Conservation (phyloP, 352 stramenopile genomes). For the Saprolegnia parasitica region DNA sequence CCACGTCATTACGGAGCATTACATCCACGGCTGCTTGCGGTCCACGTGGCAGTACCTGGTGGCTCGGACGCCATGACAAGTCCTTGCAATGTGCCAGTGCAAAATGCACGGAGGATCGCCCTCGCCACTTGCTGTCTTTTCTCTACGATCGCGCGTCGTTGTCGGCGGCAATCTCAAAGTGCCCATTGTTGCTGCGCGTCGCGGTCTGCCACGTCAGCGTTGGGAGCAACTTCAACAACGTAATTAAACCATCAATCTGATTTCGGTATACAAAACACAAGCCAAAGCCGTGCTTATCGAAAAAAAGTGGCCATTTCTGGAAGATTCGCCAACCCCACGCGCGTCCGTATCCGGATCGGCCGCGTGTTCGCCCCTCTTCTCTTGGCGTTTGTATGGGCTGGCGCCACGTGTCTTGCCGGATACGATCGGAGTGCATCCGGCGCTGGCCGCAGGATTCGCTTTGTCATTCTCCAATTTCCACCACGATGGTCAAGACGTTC, state of each 20-base stretch:
- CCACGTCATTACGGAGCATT: too few species aligned
- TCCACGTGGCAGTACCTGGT: too few species aligned
- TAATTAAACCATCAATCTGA: neutral
- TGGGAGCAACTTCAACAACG: too few species aligned
- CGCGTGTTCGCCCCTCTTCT: neutral
- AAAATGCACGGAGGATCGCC: too few species aligned
- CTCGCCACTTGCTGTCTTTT: too few species aligned
- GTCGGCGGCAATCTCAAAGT: too few species aligned
- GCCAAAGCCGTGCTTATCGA: neutral
- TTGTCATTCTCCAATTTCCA: neutral
- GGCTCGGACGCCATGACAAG: too few species aligned
- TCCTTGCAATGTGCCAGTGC: too few species aligned
- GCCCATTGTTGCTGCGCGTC: too few species aligned
- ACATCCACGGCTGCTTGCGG: too few species aligned
- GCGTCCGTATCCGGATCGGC: neutral
- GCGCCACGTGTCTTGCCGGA: neutral
- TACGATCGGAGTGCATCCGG: neutral
- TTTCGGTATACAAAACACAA: neutral
- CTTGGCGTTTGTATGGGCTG: neutral
- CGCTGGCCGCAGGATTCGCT: neutral
- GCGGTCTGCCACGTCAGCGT: too few species aligned
- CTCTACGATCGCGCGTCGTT: too few species aligned
- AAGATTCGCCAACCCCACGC: neutral
- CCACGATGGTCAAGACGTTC: constrained; percentile 24
- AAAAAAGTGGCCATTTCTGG: neutral